Conservation (phyloP, 805 yeast genomes). For the Metschnikowia santaceciliae region DNA sequence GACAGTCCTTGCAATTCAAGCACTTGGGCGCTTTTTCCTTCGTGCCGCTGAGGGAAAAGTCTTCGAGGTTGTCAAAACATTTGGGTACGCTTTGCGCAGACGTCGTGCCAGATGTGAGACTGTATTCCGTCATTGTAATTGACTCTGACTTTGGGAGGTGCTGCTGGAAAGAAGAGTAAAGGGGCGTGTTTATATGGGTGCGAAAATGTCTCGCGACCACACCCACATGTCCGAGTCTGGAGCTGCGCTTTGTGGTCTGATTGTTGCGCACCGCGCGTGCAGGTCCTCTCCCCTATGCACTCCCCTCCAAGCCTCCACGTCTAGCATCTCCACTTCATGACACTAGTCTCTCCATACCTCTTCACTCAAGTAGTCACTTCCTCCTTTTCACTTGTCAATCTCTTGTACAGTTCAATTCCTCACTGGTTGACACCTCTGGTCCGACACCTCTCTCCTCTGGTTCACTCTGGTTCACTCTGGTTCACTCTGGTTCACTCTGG, state of each 20-base stretch:
- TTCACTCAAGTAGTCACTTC: too few species aligned
- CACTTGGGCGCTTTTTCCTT: background rate
- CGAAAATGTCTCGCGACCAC: background rate
- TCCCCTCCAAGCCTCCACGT: too few species aligned
- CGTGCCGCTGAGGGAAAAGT: background rate
- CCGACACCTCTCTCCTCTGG: background rate
- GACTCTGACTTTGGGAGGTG: background rate
- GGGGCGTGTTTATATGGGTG: constrained; percentile 3
- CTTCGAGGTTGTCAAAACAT: background rate
- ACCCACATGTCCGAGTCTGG: constrained; percentile 4
- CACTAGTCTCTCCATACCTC: too few species aligned
- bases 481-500: too few species aligned
- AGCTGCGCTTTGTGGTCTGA: constrained; percentile 4
- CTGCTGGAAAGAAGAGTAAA: background rate
- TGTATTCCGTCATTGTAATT: background rate
- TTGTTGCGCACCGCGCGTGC: background rate
- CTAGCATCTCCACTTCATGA: too few species aligned
- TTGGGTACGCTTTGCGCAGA: background rate
- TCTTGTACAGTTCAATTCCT: too few species aligned
- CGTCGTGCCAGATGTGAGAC: background rate
- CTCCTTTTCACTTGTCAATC: too few species aligned
- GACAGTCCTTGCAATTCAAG: constrained; percentile 3
- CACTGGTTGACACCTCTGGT: background rate
- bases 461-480: too few species aligned
- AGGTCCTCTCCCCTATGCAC: background rate